Percentiles rank a stretch among this genome's conserved stretches.
Conservation (phyloP, 1,139 yeast species). For the Pichia sp. region DNA sequence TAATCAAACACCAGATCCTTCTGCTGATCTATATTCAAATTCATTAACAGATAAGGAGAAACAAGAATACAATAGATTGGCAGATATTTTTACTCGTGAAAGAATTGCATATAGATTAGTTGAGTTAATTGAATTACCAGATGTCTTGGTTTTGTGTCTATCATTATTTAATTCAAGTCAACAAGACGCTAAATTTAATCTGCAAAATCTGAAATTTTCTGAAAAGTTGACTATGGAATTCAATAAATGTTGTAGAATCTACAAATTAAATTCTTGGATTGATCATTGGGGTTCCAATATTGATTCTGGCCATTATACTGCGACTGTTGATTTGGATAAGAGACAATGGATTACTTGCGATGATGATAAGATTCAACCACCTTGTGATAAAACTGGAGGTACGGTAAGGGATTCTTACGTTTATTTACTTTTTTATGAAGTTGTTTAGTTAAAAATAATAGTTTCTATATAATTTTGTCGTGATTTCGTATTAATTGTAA, state of each 20-base stretch:
- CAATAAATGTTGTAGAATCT: constrained; percentile 27
- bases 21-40: background rate
- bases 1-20: background rate
- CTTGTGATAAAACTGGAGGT: constrained; percentile 11
- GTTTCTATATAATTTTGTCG: background rate
- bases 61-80: constrained; percentile 18
- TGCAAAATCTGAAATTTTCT: constrained; percentile 24
- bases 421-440: constrained; percentile 27
- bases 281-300: constrained; percentile 73
- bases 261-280: constrained; percentile 79
- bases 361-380: constrained; percentile 39
- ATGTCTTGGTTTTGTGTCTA: constrained; percentile 27
- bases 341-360: constrained; percentile 74
- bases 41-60: constrained; percentile 15
- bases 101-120: constrained; percentile 23
- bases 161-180: constrained; percentile 27
- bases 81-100: constrained; percentile 16
- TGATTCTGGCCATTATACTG: constrained; percentile 88
- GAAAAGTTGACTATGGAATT: constrained; percentile 19
- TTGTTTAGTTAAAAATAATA: background rate
- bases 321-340: constrained; percentile 53
- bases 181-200: constrained; percentile 19
- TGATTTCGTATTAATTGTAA: background rate
- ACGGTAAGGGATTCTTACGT: constrained; percentile 23
- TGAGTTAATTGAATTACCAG: constrained; percentile 27